phyloP scores from a whole-genome alignment of 73 alveolate genomes.

The Vitrella brassicaformis region DNA sequence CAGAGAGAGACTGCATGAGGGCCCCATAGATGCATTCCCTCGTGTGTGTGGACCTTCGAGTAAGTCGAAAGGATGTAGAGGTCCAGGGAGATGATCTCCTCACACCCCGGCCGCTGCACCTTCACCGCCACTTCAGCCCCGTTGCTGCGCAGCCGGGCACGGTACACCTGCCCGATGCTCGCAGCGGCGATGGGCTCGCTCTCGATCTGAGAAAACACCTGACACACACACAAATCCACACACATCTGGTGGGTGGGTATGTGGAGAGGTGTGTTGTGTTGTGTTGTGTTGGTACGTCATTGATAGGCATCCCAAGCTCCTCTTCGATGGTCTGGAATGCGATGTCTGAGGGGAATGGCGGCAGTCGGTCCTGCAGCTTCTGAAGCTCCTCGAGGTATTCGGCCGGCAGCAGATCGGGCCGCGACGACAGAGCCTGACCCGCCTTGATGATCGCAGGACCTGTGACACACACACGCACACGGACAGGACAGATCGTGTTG shows the following conservation, averaged over 20 bases:
- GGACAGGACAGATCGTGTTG: no score
- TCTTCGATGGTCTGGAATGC: background rate
- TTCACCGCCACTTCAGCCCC: conserved; percentile 54
- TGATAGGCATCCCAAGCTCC: background rate
- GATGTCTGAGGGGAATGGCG: background rate
- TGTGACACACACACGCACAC: background rate
- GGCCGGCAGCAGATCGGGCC: background rate
- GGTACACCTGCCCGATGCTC: conserved; percentile 50
- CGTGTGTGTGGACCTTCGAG: background rate
- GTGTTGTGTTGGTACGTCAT: background rate
- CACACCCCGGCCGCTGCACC: conserved; percentile 28
- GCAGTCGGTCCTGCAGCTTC: background rate
- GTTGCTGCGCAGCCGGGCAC: conserved; percentile 27
- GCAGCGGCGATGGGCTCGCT: conserved; percentile 52
- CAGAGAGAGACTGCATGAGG: no score
- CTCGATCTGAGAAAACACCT: conserved; percentile 29
- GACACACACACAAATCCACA: no score
- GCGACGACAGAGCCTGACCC: background rate
- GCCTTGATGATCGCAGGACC: background rate
- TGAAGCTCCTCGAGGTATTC: background rate
- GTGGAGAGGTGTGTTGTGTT: no score
- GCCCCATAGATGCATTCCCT: no score
- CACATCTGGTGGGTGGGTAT: no score
- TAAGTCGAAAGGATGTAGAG: background rate
- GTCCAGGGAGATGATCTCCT: background rate